Conservation (phyloP, 495 filamentous ascomycete genomes). For the Lepidopterella palustris region DNA sequence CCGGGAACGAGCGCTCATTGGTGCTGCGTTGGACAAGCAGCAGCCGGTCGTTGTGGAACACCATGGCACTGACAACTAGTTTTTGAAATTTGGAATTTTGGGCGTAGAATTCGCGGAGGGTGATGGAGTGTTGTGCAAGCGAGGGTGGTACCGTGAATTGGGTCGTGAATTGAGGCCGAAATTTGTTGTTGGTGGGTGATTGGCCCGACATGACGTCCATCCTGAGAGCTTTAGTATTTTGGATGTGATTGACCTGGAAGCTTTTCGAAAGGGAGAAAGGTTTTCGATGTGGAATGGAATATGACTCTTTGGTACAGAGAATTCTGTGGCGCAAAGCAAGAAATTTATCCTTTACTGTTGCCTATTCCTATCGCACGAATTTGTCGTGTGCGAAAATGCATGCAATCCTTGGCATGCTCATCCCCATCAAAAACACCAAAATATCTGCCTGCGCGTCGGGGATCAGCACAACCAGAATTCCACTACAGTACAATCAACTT, state of each 20-base stretch:
- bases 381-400: no score
- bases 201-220: neutral
- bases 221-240: neutral
- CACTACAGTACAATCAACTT: no score
- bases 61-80: slow-evolving; percentile 13
- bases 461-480: no score
- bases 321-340: neutral
- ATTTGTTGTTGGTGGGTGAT: neutral
- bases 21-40: slow-evolving; percentile 51
- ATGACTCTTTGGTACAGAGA: neutral
- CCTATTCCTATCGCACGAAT: neutral
- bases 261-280: neutral
- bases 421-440: no score
- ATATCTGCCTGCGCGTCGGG: no score
- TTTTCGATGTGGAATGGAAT: neutral
- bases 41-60: slow-evolving; percentile 36
- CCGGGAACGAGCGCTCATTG: slow-evolving; percentile 39
- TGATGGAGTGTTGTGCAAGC: slow-evolving; percentile 17
- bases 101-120: slow-evolving; percentile 8
- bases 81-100: slow-evolving; percentile 13
- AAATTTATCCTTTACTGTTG: neutral
- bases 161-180: neutral
- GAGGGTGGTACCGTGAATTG: slow-evolving; percentile 12
- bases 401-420: no score
- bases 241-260: neutral